phyloP scores from a whole-genome alignment of 2,329 filamentous ascomycete species.

The Ustilaginoidea virens region DNA sequence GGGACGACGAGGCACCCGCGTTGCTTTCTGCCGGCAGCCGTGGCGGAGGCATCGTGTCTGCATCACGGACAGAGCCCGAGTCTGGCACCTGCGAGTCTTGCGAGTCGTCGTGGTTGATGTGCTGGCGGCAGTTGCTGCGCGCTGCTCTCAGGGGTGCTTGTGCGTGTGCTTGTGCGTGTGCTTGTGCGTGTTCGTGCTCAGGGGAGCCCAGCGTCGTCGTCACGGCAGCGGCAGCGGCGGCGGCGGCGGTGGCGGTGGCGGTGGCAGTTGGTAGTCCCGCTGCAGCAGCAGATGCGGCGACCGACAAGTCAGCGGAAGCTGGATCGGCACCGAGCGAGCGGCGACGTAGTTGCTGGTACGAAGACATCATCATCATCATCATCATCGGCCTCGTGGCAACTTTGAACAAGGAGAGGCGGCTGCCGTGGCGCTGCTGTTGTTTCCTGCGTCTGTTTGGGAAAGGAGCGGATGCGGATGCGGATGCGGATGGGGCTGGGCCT shows the following conservation, averaged over 20 bases:
- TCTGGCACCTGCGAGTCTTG: not conserved
- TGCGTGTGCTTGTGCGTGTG: too few species aligned
- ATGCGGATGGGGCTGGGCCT: not conserved
- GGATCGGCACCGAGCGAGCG: slow-evolving; percentile 24
- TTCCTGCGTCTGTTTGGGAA: slow-evolving; percentile 18
- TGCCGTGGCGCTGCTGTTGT: slow-evolving; percentile 1
- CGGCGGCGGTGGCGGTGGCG: too few species aligned
- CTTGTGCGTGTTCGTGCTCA: too few species aligned
- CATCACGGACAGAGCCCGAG: slow-evolving; percentile 1
- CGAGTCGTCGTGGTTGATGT: not conserved
- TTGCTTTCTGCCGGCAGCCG: slow-evolving; percentile 22
- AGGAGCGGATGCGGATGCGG: slow-evolving; percentile 17
- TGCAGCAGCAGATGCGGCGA: slow-evolving; percentile 9
- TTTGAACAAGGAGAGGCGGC: slow-evolving; percentile 7
- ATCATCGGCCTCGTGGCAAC: slow-evolving; percentile 12
- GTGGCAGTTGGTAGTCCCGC: too few species aligned
- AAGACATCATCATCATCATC: slow-evolving; percentile 21
- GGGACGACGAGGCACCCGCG: slow-evolving; percentile 17
- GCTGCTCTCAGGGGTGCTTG: slow-evolving; percentile 4
- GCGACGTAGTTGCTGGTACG: slow-evolving; percentile 22
- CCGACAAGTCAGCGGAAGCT: slow-evolving; percentile 12
- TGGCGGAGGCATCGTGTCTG: slow-evolving; percentile 18
- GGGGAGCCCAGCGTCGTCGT: too few species aligned
- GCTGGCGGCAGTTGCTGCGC: too few species aligned
- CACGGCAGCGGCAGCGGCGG: too few species aligned